phyloP scores from a whole-genome alignment of 768 basidiomycete species.

The Podaxis pistillaris region DNA sequence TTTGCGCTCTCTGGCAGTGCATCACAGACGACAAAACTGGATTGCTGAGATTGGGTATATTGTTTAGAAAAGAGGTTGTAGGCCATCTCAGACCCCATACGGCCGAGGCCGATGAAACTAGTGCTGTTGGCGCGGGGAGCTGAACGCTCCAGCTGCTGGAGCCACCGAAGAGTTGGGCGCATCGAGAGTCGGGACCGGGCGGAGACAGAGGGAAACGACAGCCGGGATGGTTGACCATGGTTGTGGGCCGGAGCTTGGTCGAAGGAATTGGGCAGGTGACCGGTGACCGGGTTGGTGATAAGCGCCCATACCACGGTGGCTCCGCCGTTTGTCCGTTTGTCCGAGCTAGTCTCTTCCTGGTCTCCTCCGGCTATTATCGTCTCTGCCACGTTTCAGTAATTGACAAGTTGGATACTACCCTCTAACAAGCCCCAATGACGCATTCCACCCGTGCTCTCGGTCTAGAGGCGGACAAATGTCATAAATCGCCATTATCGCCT shows the following conservation, averaged over 20 bases:
- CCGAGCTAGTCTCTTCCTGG: background rate
- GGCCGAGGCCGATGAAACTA: constrained; percentile 83
- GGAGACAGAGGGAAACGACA: background rate
- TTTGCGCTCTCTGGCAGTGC: constrained; percentile 57
- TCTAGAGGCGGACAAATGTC: background rate
- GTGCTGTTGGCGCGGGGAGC: constrained; percentile 47
- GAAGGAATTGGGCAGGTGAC: background rate
- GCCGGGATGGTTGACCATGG: background rate
- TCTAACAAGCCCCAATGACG: background rate
- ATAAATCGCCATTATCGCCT: background rate
- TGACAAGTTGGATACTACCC: background rate
- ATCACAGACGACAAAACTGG: constrained; percentile 78
- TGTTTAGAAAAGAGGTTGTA: constrained; percentile 81
- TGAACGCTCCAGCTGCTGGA: constrained; percentile 37
- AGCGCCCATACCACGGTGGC: background rate
- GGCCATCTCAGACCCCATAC: constrained; percentile 88
- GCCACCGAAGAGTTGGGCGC: constrained; percentile 46
- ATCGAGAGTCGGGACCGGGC: constrained; percentile 29
- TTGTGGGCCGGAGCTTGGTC: constrained; percentile 1
- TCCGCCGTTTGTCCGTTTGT: no score
- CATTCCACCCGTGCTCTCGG: background rate
- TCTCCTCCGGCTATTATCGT: background rate
- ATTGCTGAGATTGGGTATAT: constrained; percentile 46
- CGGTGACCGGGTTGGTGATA: background rate
- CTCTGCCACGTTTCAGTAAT: background rate